Evolutionary conservation across 306 rosid genomes (phyloP), one percentile per base, ranked within the genome.

Genomic region (Quercus rubra): DNA sequence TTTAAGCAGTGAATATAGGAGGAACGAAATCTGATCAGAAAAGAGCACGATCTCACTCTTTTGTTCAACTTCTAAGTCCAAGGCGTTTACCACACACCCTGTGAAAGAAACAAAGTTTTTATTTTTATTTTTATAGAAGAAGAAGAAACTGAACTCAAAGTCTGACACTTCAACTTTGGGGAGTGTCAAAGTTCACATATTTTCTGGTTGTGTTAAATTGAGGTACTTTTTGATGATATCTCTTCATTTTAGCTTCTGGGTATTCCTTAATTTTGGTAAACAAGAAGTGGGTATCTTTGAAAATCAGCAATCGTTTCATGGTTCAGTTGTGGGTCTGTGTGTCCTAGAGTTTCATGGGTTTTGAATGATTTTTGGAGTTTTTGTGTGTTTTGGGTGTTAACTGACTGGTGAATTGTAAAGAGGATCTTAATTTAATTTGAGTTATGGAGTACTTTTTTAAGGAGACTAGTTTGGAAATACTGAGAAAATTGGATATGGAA

Each of bases 11-110:
- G 72, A 68, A 68, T 35, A 4, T 68, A 68, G 72, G 72, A 68
- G 52, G 77, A 78, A 73, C 73, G 15, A 49, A 73, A 74, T 80
- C 80, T 81, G 86, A 83, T 83, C 85, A 70, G 74, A 25, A 38
- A 57, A 66, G 71, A 58, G 82, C 30, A 70, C 78, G 88, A 87
- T 89, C 93, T 85, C 88, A 74, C 84, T 78, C 74, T 28, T 51
- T 10, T 28, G 35, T n/a, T 33, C 70, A n/a, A 55, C 19, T 73
- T 70, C 57, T 49, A 49, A 49, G 54, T 51, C 76, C 51, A 49
- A 17, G n/a, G 72, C 63, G 61, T 69, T 61, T 31, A 7, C 54
- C 30, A 49, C 5, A 67, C 23, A 41, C 46, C 1, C 3, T 67
- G 49, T 68, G 11, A 80, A 79, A 17, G 8, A 62, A 62, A 56